These are phyloP conservation scores for Macrolepiota fuliginosa DNA, from an alignment of 768 basidiomycete species.

Conservation along the genomic window DNA sequence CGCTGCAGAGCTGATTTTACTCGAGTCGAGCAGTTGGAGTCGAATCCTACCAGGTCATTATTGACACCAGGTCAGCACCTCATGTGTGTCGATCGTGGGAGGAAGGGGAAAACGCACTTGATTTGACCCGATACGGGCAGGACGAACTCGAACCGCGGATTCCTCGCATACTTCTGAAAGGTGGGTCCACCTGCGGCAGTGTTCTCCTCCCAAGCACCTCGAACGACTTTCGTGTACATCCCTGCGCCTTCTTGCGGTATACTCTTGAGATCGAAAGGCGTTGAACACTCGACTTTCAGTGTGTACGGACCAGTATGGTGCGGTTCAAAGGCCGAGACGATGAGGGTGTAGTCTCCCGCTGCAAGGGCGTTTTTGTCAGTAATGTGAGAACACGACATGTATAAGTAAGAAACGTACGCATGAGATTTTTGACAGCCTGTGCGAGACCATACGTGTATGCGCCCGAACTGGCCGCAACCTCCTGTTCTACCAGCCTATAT, in stretches of 20 bases:
- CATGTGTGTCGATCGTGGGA: background rate
- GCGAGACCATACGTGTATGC: constrained; percentile 81
- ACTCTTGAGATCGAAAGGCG: constrained; percentile 55
- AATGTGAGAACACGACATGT: background rate
- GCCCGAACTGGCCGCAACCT: constrained; percentile 72
- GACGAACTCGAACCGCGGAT: constrained; percentile 67
- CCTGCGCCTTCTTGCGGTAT: constrained; percentile 90
- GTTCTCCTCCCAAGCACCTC: constrained; percentile 64
- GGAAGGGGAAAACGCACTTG: constrained; percentile 40
- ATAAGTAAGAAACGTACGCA: constrained; percentile 37
- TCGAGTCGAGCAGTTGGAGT: constrained; percentile 54
- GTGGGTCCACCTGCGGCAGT: constrained; percentile 72
- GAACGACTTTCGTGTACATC: constrained; percentile 71
- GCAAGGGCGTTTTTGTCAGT: background rate
- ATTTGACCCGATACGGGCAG: constrained; percentile 52
- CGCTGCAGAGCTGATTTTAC: constrained; percentile 33
- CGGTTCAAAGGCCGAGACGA: constrained; percentile 86
- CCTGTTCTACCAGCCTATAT: constrained; percentile 57
- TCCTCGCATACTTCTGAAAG: constrained; percentile 58
- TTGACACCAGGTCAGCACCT: background rate
- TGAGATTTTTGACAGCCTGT: constrained; percentile 45
- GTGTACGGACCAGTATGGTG: constrained; percentile 62
- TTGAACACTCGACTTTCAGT: constrained; percentile 60
- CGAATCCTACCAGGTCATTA: constrained; percentile 52
- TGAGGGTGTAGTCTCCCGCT: constrained; percentile 81